Percentiles rank a stretch among this genome's conserved stretches.
These are phyloP conservation scores for Apiotrichum gracile DNA, from an alignment of 1,284 basidiomycete genomes.

Conservation along the genomic window DNA sequence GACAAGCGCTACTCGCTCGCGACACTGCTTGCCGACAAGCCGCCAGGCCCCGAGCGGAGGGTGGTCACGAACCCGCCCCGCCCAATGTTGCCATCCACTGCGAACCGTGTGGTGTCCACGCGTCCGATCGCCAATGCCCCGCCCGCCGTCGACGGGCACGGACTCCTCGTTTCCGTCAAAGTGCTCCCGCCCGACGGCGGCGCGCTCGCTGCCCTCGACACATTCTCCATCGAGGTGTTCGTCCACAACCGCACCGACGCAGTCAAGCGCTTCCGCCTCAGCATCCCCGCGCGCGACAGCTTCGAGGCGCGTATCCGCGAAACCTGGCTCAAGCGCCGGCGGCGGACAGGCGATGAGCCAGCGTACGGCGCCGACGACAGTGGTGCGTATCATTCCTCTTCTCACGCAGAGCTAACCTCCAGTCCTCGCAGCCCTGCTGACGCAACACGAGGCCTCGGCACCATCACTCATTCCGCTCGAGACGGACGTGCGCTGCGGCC, in stretches of 20 bases:
- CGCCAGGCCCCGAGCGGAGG: neutral
- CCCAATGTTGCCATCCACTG: conserved; percentile 14
- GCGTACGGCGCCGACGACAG: conserved; percentile 25
- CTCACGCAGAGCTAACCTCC: conserved; percentile 2
- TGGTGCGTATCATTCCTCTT: conserved; percentile 11
- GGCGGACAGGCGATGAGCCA: conserved; percentile 14
- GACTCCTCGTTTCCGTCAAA: conserved; percentile 66
- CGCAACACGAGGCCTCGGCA: conserved; percentile 22
- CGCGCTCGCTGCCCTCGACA: conserved; percentile 61
- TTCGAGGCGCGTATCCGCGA: conserved; percentile 37
- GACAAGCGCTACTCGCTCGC: conserved; percentile 46
- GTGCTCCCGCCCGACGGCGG: conserved; percentile 47
- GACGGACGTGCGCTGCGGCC: conserved; percentile 73
- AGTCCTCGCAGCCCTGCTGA: conserved; percentile 33
- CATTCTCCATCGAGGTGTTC: conserved; percentile 78
- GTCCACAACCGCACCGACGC: conserved; percentile 77
- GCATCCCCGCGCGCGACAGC: conserved; percentile 56
- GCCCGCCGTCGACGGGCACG: conserved; percentile 17
- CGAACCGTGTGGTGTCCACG: conserved; percentile 6
- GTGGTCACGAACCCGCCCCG: conserved; percentile 9
- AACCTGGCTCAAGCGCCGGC: conserved; percentile 17
- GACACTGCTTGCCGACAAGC: conserved; percentile 23
- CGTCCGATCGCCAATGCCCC: neutral
- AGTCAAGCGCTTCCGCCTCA: conserved; percentile 69
- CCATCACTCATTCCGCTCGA: conserved; percentile 68